Evolutionary conservation across 2,329 filamentous ascomycete genomes (phyloP).

Genomic region (Thermochaetoides dissita): DNA sequence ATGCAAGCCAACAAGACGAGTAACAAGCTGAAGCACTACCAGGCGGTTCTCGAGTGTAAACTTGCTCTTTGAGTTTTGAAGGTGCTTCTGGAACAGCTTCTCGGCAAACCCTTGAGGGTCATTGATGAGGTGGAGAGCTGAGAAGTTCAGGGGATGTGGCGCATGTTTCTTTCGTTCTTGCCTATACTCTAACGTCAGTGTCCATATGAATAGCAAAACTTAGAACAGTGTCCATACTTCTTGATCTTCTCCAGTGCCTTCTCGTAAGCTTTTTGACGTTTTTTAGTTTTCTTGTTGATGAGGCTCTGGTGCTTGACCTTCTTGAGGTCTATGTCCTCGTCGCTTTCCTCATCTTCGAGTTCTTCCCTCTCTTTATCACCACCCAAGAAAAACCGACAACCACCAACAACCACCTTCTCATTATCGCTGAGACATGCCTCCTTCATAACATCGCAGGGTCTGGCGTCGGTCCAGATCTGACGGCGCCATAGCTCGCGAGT

Average conservation of each 20-base stretch:
- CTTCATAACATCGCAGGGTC: constrained; percentile 96
- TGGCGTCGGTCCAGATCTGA: constrained; percentile 89
- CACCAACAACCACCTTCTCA: constrained; percentile 79
- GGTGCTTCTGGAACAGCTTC: constrained; percentile 74
- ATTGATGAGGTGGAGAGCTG: constrained; percentile 81
- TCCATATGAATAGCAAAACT: too few relatives aligned
- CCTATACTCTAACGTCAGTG: constrained; percentile 20
- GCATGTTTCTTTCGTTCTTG: constrained; percentile 78
- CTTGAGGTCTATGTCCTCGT: constrained; percentile 68
- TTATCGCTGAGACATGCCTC: constrained; percentile 79
- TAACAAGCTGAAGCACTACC: constrained; percentile 79
- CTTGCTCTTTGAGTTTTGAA: constrained; percentile 75
- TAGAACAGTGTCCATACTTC: constrained; percentile 13
- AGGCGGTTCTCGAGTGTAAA: constrained; percentile 80
- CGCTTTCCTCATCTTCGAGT: constrained; percentile 74
- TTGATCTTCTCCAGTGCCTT: constrained; percentile 74
- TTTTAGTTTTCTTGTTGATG: constrained; percentile 95
- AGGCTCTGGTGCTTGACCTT: constrained; percentile 72
- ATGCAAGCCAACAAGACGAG: constrained; percentile 80
- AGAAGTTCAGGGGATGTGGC: constrained; percentile 86
- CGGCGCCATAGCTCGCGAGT: constrained; percentile 93
- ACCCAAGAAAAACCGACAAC: constrained; percentile 86
- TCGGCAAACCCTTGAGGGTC: constrained; percentile 93
- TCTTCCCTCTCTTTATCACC: constrained; percentile 94
- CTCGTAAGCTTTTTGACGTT: constrained; percentile 65